Conservation (phyloP, 306 rosid genomes). For the Medicago truncatula region MtrunA17r5.0-ANR NC_053047.1:190501-191000, state of each 20-base stretch:
- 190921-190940: not conserved
- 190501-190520: not conserved
- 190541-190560: not conserved
- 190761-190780: conserved; percentile 61
- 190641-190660: not conserved
- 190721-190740: conserved; percentile 56
- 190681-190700: conserved; percentile 46
- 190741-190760: conserved; percentile 58
- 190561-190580: not conserved
- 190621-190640: conserved; percentile 40
- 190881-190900: not conserved
- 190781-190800: conserved; percentile 48
- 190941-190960: not conserved
- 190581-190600: not conserved
- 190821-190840: conserved; percentile 62
- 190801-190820: conserved; percentile 59
- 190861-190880: not conserved
- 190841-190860: conserved; percentile 56
- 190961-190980: not conserved
- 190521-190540: not conserved
- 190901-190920: not conserved
- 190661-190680: conserved; percentile 22
- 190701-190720: conserved; percentile 65
- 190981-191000: not conserved
- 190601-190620: conserved; percentile 38